Evolutionary conservation across 768 basidiomycete species (phyloP), one percentile per base, ranked within the genome.

Genomic region (Polyporus arcularius): DNA sequence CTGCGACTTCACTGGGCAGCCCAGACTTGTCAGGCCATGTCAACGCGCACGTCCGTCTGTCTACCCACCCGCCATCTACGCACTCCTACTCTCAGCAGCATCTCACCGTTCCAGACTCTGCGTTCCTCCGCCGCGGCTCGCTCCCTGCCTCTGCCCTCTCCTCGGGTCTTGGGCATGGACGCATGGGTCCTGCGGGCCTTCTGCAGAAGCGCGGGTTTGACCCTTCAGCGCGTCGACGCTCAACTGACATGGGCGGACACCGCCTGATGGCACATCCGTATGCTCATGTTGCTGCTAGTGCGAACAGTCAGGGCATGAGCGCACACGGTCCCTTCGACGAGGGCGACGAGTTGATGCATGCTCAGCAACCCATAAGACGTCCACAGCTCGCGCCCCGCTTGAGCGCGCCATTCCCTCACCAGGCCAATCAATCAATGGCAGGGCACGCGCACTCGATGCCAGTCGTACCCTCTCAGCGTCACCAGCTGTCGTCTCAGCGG

Each of bases 211-310:
- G 49, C 40, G 65, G 61, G 18, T 70, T 64, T 53, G 70, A 71
- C 58, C 65, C 61, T 41, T 32, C 52, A 35, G 39, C 45, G 6
- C 66, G 70, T 14, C 60, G 71, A 12, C 60, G 64, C 42, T 69
- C 67, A 14, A 62, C 67, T 11, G 70, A 67, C 54, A 58, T 53
- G 28, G 54, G 55, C 53, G 55, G 48, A 21, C 56, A 58, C 50
- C 61, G 58, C 54, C 53, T 71, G 49, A 48, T 53, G 50, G 57
- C 58, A 8, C 71, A 72, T 48, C 71, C 71, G 39, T 72, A 69
- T 55, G 67, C 68, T 39, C 64, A 67, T 43, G 64, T 68, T 47
- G 70, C 69, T 18, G 60, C 57, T 39, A 65, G 42, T 8, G 64
- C 67, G 15, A 69, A 69, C 62, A 54, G 50, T 43, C 46, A 47